Base-by-base conservation (phyloP, 371 early-diverging fungal species). In the Apophysomyces elegans region DNA sequence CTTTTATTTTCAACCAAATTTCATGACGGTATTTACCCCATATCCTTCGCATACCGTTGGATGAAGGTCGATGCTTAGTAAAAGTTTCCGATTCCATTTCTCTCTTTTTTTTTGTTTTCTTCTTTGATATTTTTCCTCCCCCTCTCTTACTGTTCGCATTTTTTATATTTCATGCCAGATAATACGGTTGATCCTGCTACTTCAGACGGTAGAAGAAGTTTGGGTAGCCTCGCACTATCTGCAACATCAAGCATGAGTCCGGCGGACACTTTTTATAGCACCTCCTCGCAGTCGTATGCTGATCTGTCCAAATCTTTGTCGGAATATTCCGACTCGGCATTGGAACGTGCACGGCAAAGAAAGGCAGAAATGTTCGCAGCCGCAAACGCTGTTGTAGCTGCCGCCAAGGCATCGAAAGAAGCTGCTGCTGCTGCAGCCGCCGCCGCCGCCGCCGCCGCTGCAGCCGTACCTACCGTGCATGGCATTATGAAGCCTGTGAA, bases 311-410 rank as follows among this genome's bases (percentile, higher is more conserved):
- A 21, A 21, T 50, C 54, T 26, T 50, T 50, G 21, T 50, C 54
- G 21, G 21, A 50, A 26, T 50, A 50, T 21, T 18, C 54, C 54
- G 54, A 50, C 21, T 21, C 54, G 9, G 54, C 54, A 50, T 21
- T 50, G 21, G 54, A 59, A 59, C 38, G 65, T 58, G 56, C 59
- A 21, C 59, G 64, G 13, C 69, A 64, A 36, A 44, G 61, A 36
- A 68, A 68, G 59, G 69, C 69, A 18, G 69, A 68, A 45, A 68
- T 64, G 32, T 62, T 58, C 21, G 68, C 63, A 35, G 69, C 69
- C 14, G 56, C 64, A 8, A 61, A 44, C 2, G 60, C 76, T 62
- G 72, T 74, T 47, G 63, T 73, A 26, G 66, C 68, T 14, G 74
- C 61, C 7, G 71, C 71, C 36, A 64, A 63, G 45, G 67, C 67